Conservation (phyloP, 2,329 filamentous ascomycete genomes). For the Calonectria honghensis region DNA sequence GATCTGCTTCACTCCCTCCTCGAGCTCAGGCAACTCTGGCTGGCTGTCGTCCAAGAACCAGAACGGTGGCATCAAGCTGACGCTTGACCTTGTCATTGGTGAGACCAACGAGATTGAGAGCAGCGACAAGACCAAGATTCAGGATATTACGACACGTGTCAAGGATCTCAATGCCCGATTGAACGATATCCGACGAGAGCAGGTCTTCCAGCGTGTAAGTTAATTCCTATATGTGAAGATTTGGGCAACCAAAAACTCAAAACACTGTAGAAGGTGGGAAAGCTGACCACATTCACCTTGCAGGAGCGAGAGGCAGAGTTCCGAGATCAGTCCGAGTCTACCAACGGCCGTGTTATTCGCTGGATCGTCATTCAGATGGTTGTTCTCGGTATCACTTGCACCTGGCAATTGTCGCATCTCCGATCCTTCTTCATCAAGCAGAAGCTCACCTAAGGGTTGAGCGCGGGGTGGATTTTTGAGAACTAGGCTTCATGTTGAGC, state of each 20-base stretch:
- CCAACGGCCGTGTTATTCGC: slow-evolving; percentile 92
- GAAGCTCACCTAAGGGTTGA: slow-evolving; percentile 86
- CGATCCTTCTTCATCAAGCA: slow-evolving; percentile 99
- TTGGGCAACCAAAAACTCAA: neutral
- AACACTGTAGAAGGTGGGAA: neutral
- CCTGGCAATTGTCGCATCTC: slow-evolving; percentile 97
- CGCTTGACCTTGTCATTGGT: slow-evolving; percentile 93
- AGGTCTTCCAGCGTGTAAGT: slow-evolving; percentile 94
- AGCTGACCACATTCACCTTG: slow-evolving; percentile 39
- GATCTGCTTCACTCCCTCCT: slow-evolving; percentile 93
- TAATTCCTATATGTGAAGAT: neutral
- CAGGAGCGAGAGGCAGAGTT: slow-evolving; percentile 98
- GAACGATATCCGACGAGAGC: slow-evolving; percentile 92
- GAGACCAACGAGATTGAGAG: slow-evolving; percentile 96
- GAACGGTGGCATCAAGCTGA: slow-evolving; percentile 87
- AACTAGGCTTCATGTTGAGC: slow-evolving; percentile 29
- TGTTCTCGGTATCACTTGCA: slow-evolving; percentile 90
- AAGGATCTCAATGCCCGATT: slow-evolving; percentile 91
- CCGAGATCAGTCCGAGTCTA: slow-evolving; percentile 95
- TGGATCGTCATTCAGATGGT: slow-evolving; percentile 95
- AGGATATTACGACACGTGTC: slow-evolving; percentile 91
- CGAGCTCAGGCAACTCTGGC: slow-evolving; percentile 79
- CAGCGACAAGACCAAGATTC: slow-evolving; percentile 93
- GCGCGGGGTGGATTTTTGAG: slow-evolving; percentile 29
- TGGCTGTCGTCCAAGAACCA: slow-evolving; percentile 81